These are phyloP conservation scores for Novymonas esmeraldas DNA, from an alignment of 208 protist species.

Conservation along the genomic window DNA sequence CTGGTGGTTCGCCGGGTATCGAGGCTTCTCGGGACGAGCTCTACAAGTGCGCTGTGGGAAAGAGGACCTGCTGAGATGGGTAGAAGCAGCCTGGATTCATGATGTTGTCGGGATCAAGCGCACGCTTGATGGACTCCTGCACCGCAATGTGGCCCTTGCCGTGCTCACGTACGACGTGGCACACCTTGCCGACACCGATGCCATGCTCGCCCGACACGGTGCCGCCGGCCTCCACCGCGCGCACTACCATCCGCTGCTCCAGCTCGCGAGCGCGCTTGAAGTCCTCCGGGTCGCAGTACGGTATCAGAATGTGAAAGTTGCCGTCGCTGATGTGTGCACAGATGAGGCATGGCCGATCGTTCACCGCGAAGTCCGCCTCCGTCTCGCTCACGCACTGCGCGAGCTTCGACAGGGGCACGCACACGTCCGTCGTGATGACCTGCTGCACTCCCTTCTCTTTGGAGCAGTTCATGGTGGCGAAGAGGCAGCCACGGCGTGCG, in stretches of 20 bases:
- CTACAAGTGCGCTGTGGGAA: constrained; percentile 31
- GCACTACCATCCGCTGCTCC: constrained; percentile 57
- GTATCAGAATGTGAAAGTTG: constrained; percentile 81
- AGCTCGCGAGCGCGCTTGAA: constrained; percentile 42
- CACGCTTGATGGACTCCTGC: constrained; percentile 66
- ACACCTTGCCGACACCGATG: constrained; percentile 16
- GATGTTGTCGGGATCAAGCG: constrained; percentile 73
- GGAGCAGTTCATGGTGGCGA: constrained; percentile 18
- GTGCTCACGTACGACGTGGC: constrained; percentile 54
- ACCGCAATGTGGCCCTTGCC: constrained; percentile 50
- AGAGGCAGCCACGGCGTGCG: constrained; percentile 26
- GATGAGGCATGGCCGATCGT: constrained; percentile 29
- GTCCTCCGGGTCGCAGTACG: constrained; percentile 47
- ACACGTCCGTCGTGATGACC: constrained; percentile 64
- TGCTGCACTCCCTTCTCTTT: constrained; percentile 22
- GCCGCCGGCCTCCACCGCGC: constrained; percentile 53
- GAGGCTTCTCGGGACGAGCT: neutral
- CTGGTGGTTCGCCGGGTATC: too few species aligned
- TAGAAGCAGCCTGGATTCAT: constrained; percentile 85
- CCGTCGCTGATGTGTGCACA: constrained; percentile 80
- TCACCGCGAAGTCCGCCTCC: constrained; percentile 52
- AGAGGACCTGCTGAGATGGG: constrained; percentile 30
- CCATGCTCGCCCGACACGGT: constrained; percentile 79
- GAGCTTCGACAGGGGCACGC: constrained; percentile 73
- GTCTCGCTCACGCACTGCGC: constrained; percentile 51